Conservation (phyloP, 129 eudicot genomes). For the Cynara cardunculus region DNA sequence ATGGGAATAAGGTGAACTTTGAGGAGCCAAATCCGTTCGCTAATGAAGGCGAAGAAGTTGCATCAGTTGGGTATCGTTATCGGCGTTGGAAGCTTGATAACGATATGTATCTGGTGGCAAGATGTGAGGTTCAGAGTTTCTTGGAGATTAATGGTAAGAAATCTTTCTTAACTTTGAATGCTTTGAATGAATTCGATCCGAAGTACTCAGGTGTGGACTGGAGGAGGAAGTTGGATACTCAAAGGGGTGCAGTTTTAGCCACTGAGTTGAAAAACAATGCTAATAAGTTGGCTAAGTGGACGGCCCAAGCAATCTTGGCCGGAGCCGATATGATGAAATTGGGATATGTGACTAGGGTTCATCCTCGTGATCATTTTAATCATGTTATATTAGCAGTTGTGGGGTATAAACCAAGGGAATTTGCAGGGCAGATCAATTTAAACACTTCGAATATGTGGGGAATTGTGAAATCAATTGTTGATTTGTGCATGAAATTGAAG, state of each 20-base stretch:
- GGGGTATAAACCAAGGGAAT: conserved; percentile 79
- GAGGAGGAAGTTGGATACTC: conserved; percentile 94
- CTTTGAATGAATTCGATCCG: conserved; percentile 85
- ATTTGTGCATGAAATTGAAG: conserved; percentile 79
- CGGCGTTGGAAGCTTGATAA: conserved; percentile 85
- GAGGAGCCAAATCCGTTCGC: conserved; percentile 90
- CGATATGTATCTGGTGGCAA: conserved; percentile 60
- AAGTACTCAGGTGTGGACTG: conserved; percentile 88
- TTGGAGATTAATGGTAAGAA: conserved; percentile 56
- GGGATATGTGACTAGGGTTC: conserved; percentile 88
- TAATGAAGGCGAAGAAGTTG: conserved; percentile 78
- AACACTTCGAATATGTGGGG: conserved; percentile 91
- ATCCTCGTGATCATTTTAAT: conserved; percentile 90
- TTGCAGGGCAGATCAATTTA: conserved; percentile 85
- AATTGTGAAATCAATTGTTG: conserved; percentile 79
- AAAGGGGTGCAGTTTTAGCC: conserved; percentile 87
- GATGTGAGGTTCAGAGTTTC: conserved; percentile 80
- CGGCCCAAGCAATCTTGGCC: conserved; percentile 71
- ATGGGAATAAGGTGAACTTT: conserved; percentile 62
- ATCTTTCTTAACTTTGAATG: conserved; percentile 68
- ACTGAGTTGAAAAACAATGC: conserved; percentile 94
- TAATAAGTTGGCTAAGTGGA: conserved; percentile 86
- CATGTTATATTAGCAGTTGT: conserved; percentile 86
- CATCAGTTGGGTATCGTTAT: conserved; percentile 74
- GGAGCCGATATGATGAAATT: conserved; percentile 93